A percentile compares a stretch with the other conserved stretches of the same genome.
These are phyloP conservation scores for Spongispora temasekensis DNA, from an alignment of 1,284 basidiomycete species.

Conservation along the genomic window DNA sequence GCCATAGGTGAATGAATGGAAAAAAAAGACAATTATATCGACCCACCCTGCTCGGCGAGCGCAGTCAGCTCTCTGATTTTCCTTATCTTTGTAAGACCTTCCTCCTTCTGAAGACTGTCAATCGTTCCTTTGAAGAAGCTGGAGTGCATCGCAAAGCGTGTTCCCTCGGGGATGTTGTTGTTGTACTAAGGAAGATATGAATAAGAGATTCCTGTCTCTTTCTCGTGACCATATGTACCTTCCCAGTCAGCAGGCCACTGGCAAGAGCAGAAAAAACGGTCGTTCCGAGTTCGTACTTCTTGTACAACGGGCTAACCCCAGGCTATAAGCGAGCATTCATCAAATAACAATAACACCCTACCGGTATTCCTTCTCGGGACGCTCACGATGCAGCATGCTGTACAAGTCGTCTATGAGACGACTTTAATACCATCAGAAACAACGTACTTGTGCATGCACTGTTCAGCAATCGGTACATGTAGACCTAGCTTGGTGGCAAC, in stretches of 20 bases:
- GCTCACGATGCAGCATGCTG: constrained; percentile 47
- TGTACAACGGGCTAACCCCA: constrained; percentile 35
- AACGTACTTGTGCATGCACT: constrained; percentile 47
- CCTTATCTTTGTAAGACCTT: constrained; percentile 51
- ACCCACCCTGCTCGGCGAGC: constrained; percentile 43
- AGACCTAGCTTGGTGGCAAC: constrained; percentile 55
- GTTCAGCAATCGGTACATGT: constrained; percentile 58
- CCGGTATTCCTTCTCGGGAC: constrained; percentile 57
- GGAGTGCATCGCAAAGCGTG: constrained; percentile 53
- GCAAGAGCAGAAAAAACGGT: constrained; percentile 62
- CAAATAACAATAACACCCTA: not conserved
- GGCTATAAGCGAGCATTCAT: constrained; percentile 4
- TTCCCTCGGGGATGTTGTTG: constrained; percentile 46
- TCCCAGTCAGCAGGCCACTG: constrained; percentile 52
- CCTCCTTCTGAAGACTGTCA: constrained; percentile 36
- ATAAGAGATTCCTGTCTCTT: not conserved
- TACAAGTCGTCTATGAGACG: not conserved
- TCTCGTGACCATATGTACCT: constrained; percentile 29
- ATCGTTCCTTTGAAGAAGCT: constrained; percentile 45
- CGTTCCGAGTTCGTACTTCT: constrained; percentile 40
- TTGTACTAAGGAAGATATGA: constrained; percentile 33
- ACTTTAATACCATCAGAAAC: not conserved
- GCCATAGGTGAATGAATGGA: not conserved
- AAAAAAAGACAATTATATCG: not conserved
- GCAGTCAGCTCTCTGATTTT: constrained; percentile 51